Conservation (phyloP, 306 rosid species). For the Sphenostylis stenocarpa region DNA sequence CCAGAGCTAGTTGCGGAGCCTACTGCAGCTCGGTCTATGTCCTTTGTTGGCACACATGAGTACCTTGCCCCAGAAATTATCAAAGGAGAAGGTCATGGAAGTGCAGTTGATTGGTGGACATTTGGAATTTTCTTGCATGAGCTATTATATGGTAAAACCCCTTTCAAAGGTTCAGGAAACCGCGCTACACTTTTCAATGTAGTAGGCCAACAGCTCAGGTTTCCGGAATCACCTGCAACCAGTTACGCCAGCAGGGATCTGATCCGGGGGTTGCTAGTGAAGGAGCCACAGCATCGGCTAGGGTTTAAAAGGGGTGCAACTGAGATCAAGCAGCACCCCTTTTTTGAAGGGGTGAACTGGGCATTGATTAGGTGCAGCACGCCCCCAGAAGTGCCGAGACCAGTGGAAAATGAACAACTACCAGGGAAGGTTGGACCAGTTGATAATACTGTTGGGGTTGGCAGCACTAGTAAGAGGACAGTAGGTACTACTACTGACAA, state of each 20-base stretch:
- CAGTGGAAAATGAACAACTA: constrained; percentile 69
- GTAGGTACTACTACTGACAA: constrained; percentile 73
- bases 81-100: constrained; percentile 98
- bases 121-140: constrained; percentile 97
- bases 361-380: constrained; percentile 96
- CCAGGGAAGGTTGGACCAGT: constrained; percentile 60
- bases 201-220: constrained; percentile 92
- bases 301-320: constrained; percentile 98
- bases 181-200: constrained; percentile 97
- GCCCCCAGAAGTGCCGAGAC: constrained; percentile 97
- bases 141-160: constrained; percentile 91
- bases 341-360: constrained; percentile 99
- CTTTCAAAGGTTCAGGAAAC: constrained; percentile 94
- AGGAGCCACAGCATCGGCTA: constrained; percentile 94
- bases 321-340: constrained; percentile 95
- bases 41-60: constrained; percentile 97
- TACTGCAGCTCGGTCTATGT: constrained; percentile 92
- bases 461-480: constrained; percentile 83
- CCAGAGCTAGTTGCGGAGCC: constrained; percentile 99
- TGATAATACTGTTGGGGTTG: constrained; percentile 50
- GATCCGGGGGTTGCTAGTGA: constrained; percentile 85
- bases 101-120: constrained; percentile 99
- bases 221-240: constrained; percentile 85
- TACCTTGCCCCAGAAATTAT: constrained; percentile 98
- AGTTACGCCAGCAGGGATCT: constrained; percentile 88